phyloP scores from a whole-genome alignment of 768 basidiomycete species.

The Trametes cubensis region DNA sequence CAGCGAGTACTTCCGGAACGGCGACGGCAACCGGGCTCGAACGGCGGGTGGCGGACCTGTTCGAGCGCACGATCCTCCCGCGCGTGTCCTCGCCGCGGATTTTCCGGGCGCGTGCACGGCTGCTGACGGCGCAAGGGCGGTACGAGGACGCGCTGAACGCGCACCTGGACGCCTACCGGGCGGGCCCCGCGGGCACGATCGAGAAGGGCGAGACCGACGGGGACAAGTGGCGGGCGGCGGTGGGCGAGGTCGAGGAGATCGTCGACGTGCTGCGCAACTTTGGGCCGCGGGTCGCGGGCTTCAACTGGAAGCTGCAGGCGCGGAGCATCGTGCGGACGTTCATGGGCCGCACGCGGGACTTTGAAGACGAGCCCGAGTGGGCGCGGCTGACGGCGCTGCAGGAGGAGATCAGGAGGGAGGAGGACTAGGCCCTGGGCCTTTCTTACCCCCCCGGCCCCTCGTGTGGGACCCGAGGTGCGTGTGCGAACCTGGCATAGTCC shows the following conservation, averaged over 20 bases:
- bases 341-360: slow-evolving; percentile 81
- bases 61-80: slow-evolving; percentile 80
- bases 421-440: slow-evolving; percentile 11
- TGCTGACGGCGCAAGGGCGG: slow-evolving; percentile 70
- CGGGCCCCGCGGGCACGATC: slow-evolving; percentile 58
- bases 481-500: neutral
- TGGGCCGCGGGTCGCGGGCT: slow-evolving; percentile 64
- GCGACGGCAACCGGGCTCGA: slow-evolving; percentile 72
- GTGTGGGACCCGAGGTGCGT: slow-evolving; percentile 13
- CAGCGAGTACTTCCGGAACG: slow-evolving; percentile 40
- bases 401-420: slow-evolving; percentile 49
- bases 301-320: slow-evolving; percentile 85
- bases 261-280: slow-evolving; percentile 84
- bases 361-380: slow-evolving; percentile 91
- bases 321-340: slow-evolving; percentile 88
- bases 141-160: slow-evolving; percentile 83
- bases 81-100: slow-evolving; percentile 77
- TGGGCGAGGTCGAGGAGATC: slow-evolving; percentile 78
- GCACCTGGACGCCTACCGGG: slow-evolving; percentile 84
- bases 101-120: slow-evolving; percentile 81
- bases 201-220: slow-evolving; percentile 70
- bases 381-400: slow-evolving; percentile 61
- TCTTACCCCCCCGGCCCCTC: neutral
- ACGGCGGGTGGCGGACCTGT: slow-evolving; percentile 68
- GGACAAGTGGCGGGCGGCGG: slow-evolving; percentile 72